Conservation (phyloP, 2,329 filamentous ascomycete species). For the Epichloe scottii region DNA sequence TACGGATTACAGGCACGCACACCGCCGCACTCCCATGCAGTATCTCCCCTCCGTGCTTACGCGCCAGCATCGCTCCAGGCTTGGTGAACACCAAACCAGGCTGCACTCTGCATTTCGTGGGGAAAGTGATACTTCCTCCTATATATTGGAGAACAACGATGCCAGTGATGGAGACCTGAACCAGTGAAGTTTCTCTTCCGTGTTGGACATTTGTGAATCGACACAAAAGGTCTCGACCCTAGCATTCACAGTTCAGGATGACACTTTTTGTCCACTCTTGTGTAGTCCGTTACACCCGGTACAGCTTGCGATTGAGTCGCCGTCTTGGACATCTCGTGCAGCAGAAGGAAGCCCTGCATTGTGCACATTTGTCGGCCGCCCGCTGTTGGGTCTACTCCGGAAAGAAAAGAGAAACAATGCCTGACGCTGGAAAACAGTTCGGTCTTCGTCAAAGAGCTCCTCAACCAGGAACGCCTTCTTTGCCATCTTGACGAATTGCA, state of each 20-base stretch:
- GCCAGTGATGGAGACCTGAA: neutral
- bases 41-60: neutral
- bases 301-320: neutral
- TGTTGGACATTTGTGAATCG: neutral
- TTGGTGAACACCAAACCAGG: neutral
- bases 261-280: neutral
- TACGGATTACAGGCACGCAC: neutral
- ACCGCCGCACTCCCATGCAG: neutral
- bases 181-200: neutral
- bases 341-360: neutral
- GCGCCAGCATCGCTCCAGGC: neutral
- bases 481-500: constrained; percentile 61
- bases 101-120: neutral
- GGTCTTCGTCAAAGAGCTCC: constrained; percentile 50
- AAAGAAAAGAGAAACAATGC: constrained; percentile 50
- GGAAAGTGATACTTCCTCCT: neutral
- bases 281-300: neutral
- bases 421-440: constrained; percentile 42
- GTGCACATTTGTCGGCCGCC: neutral
- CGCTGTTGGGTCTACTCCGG: constrained; percentile 16
- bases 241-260: neutral
- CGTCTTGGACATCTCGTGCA: neutral
- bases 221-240: neutral
- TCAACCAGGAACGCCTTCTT: constrained; percentile 53
- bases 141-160: neutral